phyloP scores from a whole-genome alignment of 257 asterid species.

The Ophiorrhiza pumila region DNA sequence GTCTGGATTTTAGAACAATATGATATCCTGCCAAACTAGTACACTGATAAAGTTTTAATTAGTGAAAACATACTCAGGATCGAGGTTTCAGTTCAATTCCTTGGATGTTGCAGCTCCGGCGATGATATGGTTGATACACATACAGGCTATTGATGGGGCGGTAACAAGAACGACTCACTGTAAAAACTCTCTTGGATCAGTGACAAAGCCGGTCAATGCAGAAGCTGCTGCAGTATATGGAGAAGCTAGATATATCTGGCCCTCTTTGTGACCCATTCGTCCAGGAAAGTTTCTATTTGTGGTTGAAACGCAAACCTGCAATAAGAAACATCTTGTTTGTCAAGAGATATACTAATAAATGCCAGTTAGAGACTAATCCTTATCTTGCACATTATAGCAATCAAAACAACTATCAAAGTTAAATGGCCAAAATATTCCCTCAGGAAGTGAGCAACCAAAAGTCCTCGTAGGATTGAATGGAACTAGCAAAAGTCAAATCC shows the following conservation, averaged over 20 bases:
- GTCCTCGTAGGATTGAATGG: neutral
- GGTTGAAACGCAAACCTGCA: constrained; percentile 82
- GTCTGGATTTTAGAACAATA: neutral
- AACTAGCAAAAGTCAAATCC: neutral
- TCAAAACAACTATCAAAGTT: neutral
- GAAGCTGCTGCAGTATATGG: constrained; percentile 98
- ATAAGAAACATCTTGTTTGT: neutral
- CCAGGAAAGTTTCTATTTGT: constrained; percentile 89
- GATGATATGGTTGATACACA: neutral
- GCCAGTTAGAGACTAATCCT: neutral
- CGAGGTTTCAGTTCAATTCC: neutral
- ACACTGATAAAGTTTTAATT: neutral
- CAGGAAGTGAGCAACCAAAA: neutral
- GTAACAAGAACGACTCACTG: constrained; percentile 31
- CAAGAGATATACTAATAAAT: neutral
- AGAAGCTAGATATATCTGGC: constrained; percentile 92
- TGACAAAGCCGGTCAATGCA: constrained; percentile 79
- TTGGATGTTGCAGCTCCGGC: neutral
- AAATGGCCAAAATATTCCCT: no score
- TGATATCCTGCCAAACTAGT: neutral
- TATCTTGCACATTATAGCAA: neutral
- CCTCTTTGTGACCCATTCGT: constrained; percentile 94
- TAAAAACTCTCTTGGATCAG: constrained; percentile 87
- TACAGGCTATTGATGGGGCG: neutral
- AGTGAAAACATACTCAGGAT: neutral